phyloP scores from a whole-genome alignment of 2,329 filamentous ascomycete species.

The Xylariales sp. region DNA sequence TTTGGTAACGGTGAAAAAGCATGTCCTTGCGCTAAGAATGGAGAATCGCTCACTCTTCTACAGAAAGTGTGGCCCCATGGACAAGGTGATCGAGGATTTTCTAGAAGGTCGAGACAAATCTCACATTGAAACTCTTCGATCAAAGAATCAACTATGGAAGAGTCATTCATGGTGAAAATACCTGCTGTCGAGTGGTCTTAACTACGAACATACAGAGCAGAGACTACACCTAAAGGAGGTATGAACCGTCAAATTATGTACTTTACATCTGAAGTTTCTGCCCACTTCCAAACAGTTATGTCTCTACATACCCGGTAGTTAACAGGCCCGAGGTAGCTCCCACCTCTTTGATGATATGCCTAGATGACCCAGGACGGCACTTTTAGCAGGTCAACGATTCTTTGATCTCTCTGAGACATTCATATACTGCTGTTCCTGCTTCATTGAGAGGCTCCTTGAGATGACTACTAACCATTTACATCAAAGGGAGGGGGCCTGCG shows the following conservation, averaged over 20 bases:
- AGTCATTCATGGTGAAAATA: constrained; percentile 4
- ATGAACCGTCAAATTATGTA: not conserved
- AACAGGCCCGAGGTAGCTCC: not conserved
- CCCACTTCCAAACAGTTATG: not conserved
- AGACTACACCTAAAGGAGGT: not conserved
- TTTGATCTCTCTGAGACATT: not conserved
- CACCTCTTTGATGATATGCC: not conserved
- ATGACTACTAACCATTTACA: no score
- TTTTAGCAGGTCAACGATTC: constrained; percentile 4
- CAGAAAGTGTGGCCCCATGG: constrained; percentile 21
- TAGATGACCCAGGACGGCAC: not conserved
- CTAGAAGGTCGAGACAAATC: constrained; percentile 18
- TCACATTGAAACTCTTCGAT: constrained; percentile 9
- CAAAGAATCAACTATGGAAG: constrained; percentile 10
- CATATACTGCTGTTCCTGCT: not conserved
- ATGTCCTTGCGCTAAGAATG: not conserved
- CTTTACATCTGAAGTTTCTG: not conserved
- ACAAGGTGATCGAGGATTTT: constrained; percentile 5
- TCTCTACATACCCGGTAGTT: not conserved
- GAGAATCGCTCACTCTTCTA: constrained; percentile 1
- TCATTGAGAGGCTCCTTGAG: not conserved
- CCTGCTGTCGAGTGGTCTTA: not conserved
- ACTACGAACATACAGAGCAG: not conserved
- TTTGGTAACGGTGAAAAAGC: not conserved
- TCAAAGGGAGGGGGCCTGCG: not conserved